Percentiles rank a stretch among this genome's conserved stretches.
Conservation (phyloP, 352 stramenopile species). For the Phytopythium montanum region DNA sequence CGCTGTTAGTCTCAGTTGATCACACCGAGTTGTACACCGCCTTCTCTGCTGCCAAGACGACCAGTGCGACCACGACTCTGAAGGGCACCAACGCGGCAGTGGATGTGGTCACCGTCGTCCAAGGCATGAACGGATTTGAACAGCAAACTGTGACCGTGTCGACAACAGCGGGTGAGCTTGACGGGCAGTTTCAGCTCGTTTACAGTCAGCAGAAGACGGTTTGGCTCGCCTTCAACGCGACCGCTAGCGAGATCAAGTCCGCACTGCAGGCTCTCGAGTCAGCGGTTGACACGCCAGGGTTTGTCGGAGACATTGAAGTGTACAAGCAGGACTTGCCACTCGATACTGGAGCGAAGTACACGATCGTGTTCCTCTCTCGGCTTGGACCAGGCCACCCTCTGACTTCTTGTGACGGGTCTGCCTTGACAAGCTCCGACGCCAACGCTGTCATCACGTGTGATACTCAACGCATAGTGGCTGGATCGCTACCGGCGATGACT, state of each 20-base stretch:
- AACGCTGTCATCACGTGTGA: constrained; percentile 32
- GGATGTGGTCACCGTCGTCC: constrained; percentile 72
- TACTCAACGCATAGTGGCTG: constrained; percentile 24
- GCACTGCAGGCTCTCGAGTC: constrained; percentile 49
- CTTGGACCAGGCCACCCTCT: constrained; percentile 55
- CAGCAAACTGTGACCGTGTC: constrained; percentile 87
- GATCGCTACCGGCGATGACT: constrained; percentile 73
- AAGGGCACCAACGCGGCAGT: constrained; percentile 77
- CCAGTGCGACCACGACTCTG: constrained; percentile 35
- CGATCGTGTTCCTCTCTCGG: constrained; percentile 59
- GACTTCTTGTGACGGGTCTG: constrained; percentile 37
- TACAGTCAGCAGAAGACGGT: constrained; percentile 83
- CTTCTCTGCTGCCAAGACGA: constrained; percentile 43
- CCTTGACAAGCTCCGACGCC: constrained; percentile 40
- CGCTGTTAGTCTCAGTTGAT: constrained; percentile 75
- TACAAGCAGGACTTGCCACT: constrained; percentile 41
- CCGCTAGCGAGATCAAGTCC: constrained; percentile 42
- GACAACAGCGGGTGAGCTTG: constrained; percentile 55
- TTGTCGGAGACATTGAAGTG: constrained; percentile 45
- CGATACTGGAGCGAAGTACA: constrained; percentile 48
- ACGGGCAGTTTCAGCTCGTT: constrained; percentile 84
- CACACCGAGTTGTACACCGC: constrained; percentile 46
- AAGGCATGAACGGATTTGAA: constrained; percentile 90
- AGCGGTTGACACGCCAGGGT: neutral
- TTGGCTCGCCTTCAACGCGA: constrained; percentile 65